Evolutionary conservation across 139 green algal species (phyloP).

Genomic region (Ettlia oleoabundans): DNA sequence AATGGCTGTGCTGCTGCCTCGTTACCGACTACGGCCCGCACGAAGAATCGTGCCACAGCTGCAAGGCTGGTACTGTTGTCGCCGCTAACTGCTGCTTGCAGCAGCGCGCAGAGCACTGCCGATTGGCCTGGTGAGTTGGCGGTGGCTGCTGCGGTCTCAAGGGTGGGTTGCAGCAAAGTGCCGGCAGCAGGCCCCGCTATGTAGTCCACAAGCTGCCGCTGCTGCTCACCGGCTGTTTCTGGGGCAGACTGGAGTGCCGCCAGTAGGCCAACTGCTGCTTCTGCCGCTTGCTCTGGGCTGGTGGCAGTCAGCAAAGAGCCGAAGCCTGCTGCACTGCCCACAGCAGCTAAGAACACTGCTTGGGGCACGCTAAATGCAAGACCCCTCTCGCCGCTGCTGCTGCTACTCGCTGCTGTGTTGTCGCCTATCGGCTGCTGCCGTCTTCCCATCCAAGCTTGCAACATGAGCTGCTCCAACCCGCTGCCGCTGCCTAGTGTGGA

Average conservation of each 20-base stretch:
- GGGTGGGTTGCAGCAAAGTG: constrained; percentile 13
- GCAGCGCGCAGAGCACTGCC: constrained; percentile 9
- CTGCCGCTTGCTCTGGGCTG: neutral
- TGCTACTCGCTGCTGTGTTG: neutral
- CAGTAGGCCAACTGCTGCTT: neutral
- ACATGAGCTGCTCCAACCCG: neutral
- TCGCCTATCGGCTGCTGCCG: neutral
- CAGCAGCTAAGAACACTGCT: neutral
- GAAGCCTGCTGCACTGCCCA: neutral
- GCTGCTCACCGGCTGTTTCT: neutral
- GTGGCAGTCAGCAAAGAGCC: neutral
- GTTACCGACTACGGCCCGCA: neutral
- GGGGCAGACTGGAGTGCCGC: neutral
- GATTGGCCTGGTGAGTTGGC: neutral
- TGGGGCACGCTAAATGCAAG: neutral
- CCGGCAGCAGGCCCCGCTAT: neutral
- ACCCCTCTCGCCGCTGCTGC: neutral
- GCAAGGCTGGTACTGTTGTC: neutral
- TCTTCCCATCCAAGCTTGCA: no score
- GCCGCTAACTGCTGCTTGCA: neutral
- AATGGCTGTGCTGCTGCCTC: neutral
- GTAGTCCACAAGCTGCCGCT: neutral
- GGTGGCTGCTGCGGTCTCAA: neutral
- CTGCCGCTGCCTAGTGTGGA: neutral
- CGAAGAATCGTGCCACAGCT: constrained; percentile 2